phyloP scores from a whole-genome alignment of 2,329 filamentous ascomycete species.

The Grosmannia huntii region DNA sequence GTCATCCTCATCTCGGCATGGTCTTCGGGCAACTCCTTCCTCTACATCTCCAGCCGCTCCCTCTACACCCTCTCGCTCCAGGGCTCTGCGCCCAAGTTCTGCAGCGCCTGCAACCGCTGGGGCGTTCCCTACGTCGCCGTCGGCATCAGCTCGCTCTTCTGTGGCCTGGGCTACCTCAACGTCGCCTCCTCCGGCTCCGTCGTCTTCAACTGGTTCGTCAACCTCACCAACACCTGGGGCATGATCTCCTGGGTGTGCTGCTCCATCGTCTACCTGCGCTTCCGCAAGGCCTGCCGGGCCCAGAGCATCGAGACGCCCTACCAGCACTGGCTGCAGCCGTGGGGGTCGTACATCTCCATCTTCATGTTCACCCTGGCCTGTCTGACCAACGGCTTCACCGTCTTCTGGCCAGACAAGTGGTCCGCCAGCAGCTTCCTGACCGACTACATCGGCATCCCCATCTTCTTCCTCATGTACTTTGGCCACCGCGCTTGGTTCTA shows the following conservation, averaged over 20 bases:
- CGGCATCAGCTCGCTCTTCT: slow-evolving; percentile 26
- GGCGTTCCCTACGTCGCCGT: slow-evolving; percentile 47
- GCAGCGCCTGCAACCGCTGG: slow-evolving; percentile 36
- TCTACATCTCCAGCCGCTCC: slow-evolving; percentile 45
- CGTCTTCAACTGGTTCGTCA: slow-evolving; percentile 17
- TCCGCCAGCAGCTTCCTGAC: slow-evolving; percentile 15
- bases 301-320: slow-evolving; percentile 49
- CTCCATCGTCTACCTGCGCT: slow-evolving; percentile 54
- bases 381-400: slow-evolving; percentile 18
- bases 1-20: slow-evolving; percentile 60
- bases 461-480: slow-evolving; percentile 12
- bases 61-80: slow-evolving; percentile 47
- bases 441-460: slow-evolving; percentile 25
- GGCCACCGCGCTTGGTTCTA: slow-evolving; percentile 28
- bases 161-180: slow-evolving; percentile 44
- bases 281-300: slow-evolving; percentile 50
- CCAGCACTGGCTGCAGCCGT: slow-evolving; percentile 57
- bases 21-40: slow-evolving; percentile 54
- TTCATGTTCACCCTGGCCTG: slow-evolving; percentile 24
- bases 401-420: slow-evolving; percentile 22
- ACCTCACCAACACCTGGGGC: slow-evolving; percentile 53
- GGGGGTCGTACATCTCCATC: slow-evolving; percentile 49
- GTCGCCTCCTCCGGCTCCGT: slow-evolving; percentile 9
- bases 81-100: slow-evolving; percentile 41
- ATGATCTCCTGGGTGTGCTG: slow-evolving; percentile 57